Evolutionary conservation across 208 protist species (phyloP).

Genomic region (Leishmania amazonensis): DNA sequence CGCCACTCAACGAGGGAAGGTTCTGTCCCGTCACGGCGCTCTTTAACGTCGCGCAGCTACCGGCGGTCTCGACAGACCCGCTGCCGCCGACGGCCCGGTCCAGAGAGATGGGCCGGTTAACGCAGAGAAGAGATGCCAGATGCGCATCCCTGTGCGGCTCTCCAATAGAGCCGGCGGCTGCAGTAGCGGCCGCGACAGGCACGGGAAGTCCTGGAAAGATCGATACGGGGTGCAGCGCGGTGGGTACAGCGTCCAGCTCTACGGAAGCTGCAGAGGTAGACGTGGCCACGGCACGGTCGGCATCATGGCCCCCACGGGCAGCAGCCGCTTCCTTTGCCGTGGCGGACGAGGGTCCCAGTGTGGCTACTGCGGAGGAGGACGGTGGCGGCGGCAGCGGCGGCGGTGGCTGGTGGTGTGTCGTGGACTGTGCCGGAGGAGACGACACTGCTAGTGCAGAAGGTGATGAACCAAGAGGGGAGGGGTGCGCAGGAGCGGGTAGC

Average conservation of each 20-base stretch:
- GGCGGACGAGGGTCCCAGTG: conserved; percentile 1
- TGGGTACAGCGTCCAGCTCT: background rate
- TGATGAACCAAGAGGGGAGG: background rate
- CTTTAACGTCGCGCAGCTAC: conserved; percentile 12
- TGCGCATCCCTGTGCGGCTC: background rate
- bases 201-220: background rate
- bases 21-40: background rate
- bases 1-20: conserved; percentile 9
- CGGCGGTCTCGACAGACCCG: conserved; percentile 3
- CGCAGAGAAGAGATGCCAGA: background rate
- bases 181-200: background rate
- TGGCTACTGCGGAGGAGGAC: background rate
- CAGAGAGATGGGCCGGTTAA: background rate
- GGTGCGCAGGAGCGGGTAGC: background rate
- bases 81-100: background rate
- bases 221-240: background rate
- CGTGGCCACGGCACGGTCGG: background rate
- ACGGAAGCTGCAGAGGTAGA: background rate
- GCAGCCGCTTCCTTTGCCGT: background rate
- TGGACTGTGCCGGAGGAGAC: background rate
- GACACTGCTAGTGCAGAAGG: background rate
- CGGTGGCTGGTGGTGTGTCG: background rate
- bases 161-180: background rate
- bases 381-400: background rate
- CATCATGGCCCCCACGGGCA: background rate